These are phyloP conservation scores for Fonsecaea erecta DNA, from an alignment of 2,329 filamentous ascomycete species.

Conservation along the genomic window DNA sequence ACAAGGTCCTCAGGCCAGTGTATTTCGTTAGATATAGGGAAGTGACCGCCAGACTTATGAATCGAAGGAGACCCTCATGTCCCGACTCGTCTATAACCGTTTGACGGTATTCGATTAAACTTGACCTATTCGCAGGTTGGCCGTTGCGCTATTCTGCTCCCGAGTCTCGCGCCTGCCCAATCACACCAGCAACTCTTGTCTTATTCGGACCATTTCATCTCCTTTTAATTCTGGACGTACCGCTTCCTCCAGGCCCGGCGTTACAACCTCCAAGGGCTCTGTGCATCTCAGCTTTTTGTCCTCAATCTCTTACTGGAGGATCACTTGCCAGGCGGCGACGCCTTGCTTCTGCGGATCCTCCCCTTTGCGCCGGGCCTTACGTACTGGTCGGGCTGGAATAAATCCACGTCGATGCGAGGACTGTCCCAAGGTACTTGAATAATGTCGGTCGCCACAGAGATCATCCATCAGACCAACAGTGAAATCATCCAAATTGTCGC, in stretches of 20 bases:
- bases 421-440: slow-evolving; percentile 36
- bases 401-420: slow-evolving; percentile 21
- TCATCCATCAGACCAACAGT: slow-evolving; percentile 29
- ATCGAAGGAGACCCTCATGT: slow-evolving; percentile 17
- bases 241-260: slow-evolving; percentile 16
- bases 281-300: slow-evolving; percentile 24
- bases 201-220: slow-evolving; percentile 24
- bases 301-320: slow-evolving; percentile 20
- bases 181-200: slow-evolving; percentile 20
- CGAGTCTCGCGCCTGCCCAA: slow-evolving; percentile 26
- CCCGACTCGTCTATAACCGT: slow-evolving; percentile 18
- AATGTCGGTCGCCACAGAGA: slow-evolving; percentile 38
- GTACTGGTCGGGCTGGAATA: slow-evolving; percentile 22
- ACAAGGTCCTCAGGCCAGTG: slow-evolving; percentile 18
- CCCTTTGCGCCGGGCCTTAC: slow-evolving; percentile 26
- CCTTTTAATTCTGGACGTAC: slow-evolving; percentile 24
- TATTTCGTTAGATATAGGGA: slow-evolving; percentile 27
- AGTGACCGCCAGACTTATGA: slow-evolving; percentile 13
- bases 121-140: slow-evolving; percentile 25
- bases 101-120: slow-evolving; percentile 19
- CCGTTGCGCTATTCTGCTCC: slow-evolving; percentile 32
- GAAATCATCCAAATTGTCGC: slow-evolving; percentile 25
- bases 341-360: slow-evolving; percentile 31
- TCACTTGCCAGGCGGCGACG: slow-evolving; percentile 13
- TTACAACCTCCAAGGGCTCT: slow-evolving; percentile 10